Conservation (phyloP, 306 rosid genomes). For the Vigna nakashimae region DNA sequence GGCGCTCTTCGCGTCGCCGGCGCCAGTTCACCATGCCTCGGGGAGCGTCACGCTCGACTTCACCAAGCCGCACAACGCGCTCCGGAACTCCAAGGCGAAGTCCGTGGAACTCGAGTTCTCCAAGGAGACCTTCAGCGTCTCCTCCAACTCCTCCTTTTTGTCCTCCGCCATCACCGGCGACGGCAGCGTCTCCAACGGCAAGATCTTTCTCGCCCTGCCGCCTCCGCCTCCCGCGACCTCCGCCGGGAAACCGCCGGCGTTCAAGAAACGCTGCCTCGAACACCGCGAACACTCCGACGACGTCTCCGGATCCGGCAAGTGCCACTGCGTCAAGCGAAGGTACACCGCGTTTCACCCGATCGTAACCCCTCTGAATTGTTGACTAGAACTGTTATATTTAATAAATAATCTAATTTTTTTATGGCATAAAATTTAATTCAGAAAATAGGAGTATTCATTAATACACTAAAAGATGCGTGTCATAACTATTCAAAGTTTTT, state of each 20-base stretch:
- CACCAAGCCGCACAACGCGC: slow-evolving; percentile 60
- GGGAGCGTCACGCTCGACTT: slow-evolving; percentile 74
- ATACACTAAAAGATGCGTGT: background rate
- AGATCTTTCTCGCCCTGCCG: slow-evolving; percentile 58
- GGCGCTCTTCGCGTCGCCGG: background rate
- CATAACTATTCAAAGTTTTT: background rate
- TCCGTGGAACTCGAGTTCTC: slow-evolving; percentile 67
- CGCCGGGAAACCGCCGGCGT: slow-evolving; percentile 69
- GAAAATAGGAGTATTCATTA: background rate
- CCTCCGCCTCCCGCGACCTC: slow-evolving; percentile 48
- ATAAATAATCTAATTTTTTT: background rate
- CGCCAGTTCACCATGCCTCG: slow-evolving; percentile 34
- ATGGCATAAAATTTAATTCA: background rate
- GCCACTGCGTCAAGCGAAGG: slow-evolving; percentile 94
- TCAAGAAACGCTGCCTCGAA: slow-evolving; percentile 76
- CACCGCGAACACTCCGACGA: slow-evolving; percentile 70
- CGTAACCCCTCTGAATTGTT: slow-evolving; percentile 12
- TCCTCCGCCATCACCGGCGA: slow-evolving; percentile 93
- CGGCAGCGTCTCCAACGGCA: slow-evolving; percentile 87
- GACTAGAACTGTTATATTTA: slow-evolving; percentile 8
- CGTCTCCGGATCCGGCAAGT: slow-evolving; percentile 67
- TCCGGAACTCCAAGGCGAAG: slow-evolving; percentile 57
- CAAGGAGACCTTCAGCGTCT: slow-evolving; percentile 79
- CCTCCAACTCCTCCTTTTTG: slow-evolving; percentile 86
- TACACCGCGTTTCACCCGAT: slow-evolving; percentile 34